A percentile compares a stretch with the other conserved stretches of the same genome.
phyloP scores from a whole-genome alignment of 2,329 filamentous ascomycete genomes.

The Colletotrichum sp. region DNA sequence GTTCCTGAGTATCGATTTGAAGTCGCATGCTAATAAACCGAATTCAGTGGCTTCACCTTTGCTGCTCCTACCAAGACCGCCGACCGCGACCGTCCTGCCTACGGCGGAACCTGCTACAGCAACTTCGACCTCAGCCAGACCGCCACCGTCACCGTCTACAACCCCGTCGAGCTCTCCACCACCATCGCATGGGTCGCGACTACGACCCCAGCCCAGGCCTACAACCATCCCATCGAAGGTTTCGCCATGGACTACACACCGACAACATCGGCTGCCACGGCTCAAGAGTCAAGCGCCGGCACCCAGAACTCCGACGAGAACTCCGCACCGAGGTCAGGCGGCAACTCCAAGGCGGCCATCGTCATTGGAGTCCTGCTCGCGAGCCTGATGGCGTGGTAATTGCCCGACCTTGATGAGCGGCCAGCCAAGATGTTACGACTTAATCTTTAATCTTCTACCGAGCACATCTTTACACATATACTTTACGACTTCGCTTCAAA shows the following conservation, averaged over 20 bases:
- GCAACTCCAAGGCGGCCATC: slow-evolving; percentile 11
- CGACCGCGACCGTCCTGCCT: slow-evolving; percentile 11
- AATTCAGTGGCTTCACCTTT: slow-evolving; percentile 9
- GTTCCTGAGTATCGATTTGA: no score
- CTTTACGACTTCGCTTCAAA: neutral
- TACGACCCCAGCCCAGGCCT: slow-evolving; percentile 15
- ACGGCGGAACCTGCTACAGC: slow-evolving; percentile 18
- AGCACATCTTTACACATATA: neutral
- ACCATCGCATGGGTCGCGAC: slow-evolving; percentile 11
- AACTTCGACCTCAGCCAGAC: slow-evolving; percentile 13
- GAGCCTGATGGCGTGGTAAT: slow-evolving; percentile 6
- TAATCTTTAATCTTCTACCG: neutral
- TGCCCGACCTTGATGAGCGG: neutral
- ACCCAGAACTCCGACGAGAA: slow-evolving; percentile 7
- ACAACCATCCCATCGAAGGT: slow-evolving; percentile 16
- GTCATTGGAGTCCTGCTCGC: slow-evolving; percentile 4
- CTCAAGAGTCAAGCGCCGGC: neutral
- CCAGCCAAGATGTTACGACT: neutral
- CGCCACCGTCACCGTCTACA: slow-evolving; percentile 19
- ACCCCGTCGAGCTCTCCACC: slow-evolving; percentile 5
- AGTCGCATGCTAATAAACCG: neutral
- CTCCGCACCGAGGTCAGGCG: neutral
- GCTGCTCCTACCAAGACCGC: neutral
- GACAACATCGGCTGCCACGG: neutral
- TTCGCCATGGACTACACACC: slow-evolving; percentile 17